A percentile compares a stretch with the other conserved stretches of the same genome.
phyloP scores from a whole-genome alignment of 179 eudicot species.

The Beta macrorhiza region DNA sequence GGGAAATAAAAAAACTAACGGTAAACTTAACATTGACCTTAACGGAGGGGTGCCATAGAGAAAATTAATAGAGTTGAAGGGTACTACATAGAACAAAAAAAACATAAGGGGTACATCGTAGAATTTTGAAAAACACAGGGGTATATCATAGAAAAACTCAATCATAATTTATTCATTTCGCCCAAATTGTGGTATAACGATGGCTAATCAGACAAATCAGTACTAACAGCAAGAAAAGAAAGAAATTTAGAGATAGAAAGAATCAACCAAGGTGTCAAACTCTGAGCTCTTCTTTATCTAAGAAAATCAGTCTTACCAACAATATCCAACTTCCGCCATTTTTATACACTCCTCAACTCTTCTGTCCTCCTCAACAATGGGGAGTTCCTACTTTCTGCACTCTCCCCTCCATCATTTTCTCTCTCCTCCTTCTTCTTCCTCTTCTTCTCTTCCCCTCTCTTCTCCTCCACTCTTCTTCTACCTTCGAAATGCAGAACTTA shows the following conservation, averaged over 20 bases:
- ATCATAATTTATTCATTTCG: too few species aligned
- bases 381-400: slow-evolving; percentile 45
- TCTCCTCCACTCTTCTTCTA: slow-evolving; percentile 37
- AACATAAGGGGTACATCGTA: too few species aligned
- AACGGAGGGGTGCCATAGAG: too few species aligned
- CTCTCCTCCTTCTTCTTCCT: slow-evolving; percentile 32
- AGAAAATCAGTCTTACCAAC: background rate
- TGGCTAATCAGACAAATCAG: too few species aligned
- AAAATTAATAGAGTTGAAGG: too few species aligned
- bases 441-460: slow-evolving; percentile 29
- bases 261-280: background rate
- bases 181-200: too few species aligned
- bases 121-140: too few species aligned
- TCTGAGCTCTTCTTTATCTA: slow-evolving; percentile 22
- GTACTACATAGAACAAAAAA: too few species aligned
- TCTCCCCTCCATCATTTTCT: slow-evolving; percentile 37
- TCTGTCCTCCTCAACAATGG: slow-evolving; percentile 26
- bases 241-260: background rate
- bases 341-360: too few species aligned
- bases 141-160: too few species aligned
- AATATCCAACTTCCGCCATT: background rate
- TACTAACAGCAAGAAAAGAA: background rate
- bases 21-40: too few species aligned
- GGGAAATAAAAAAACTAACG: too few species aligned
- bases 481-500: slow-evolving; percentile 38